Evolutionary conservation across 73 alveolate species (phyloP).

Genomic region (Stentor coeruleus): DNA sequence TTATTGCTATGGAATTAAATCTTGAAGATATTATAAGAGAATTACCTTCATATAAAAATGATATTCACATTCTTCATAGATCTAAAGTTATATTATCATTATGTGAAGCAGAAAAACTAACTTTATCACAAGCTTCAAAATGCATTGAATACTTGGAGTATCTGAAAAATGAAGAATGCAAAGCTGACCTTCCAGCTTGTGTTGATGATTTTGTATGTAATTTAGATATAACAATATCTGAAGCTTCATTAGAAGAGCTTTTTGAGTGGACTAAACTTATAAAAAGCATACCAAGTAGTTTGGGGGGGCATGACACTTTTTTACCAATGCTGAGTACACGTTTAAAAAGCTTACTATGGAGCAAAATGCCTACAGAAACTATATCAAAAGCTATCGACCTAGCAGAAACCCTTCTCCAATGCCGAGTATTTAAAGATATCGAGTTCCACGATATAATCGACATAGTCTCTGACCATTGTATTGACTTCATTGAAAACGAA

Average conservation of each 20-base stretch:
- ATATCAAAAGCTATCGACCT: not conserved
- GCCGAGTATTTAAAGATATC: not conserved
- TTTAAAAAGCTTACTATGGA: not conserved
- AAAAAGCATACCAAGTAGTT: not conserved
- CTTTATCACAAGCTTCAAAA: not conserved
- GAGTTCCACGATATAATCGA: not conserved
- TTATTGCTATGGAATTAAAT: not conserved
- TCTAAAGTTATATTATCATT: not conserved
- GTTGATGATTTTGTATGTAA: not conserved
- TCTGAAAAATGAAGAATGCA: not conserved
- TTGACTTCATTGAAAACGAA: not conserved
- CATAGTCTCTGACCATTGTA: not conserved
- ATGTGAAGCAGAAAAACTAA: not conserved
- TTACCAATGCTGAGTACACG: not conserved
- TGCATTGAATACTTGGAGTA: not conserved
- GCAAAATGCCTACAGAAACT: not conserved
- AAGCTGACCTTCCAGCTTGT: not conserved
- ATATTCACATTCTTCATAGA: not conserved
- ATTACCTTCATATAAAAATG: not conserved
- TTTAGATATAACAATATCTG: not conserved
- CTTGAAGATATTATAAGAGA: not conserved
- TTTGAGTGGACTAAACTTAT: not conserved
- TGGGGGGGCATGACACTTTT: not conserved
- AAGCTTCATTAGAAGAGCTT: not conserved
- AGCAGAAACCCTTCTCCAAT: not conserved